Conservation (phyloP, 139 green algal genomes). For the Chlamydomonas applanata region DNA sequence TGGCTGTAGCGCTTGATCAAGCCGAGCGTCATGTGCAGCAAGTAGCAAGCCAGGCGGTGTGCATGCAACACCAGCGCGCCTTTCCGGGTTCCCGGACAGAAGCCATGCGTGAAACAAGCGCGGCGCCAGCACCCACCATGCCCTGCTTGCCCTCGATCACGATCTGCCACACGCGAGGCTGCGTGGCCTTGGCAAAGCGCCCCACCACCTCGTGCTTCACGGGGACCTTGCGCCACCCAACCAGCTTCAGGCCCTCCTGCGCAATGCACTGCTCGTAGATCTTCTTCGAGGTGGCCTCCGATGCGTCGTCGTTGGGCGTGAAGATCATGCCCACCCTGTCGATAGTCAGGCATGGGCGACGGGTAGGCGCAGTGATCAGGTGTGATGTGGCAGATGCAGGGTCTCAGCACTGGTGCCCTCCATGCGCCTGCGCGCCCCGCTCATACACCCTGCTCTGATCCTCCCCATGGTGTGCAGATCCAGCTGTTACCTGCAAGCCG, state of each 20-base stretch:
- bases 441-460: too few relatives aligned
- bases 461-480: too few relatives aligned
- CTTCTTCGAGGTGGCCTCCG: conserved; percentile 63
- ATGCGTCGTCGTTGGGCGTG: conserved; percentile 84
- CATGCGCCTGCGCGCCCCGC: too few relatives aligned
- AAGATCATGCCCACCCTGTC: conserved; percentile 97
- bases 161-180: conserved; percentile 92
- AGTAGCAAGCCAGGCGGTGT: too few relatives aligned
- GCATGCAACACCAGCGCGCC: too few relatives aligned
- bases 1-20: too few relatives aligned
- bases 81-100: too few relatives aligned
- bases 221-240: conserved; percentile 94
- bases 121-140: too few relatives aligned
- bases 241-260: conserved; percentile 80
- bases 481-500: background rate
- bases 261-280: conserved; percentile 66
- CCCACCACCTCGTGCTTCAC: conserved; percentile 86
- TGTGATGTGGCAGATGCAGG: background rate
- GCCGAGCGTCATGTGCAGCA: too few relatives aligned
- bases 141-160: conserved; percentile 26
- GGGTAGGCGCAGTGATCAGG: background rate
- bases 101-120: too few relatives aligned
- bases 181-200: conserved; percentile 77
- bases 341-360: background rate
- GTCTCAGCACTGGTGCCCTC: too few relatives aligned